Base-by-base conservation (phyloP, 768 basidiomycete species). In the Tricholoma flavovirens region DNA sequence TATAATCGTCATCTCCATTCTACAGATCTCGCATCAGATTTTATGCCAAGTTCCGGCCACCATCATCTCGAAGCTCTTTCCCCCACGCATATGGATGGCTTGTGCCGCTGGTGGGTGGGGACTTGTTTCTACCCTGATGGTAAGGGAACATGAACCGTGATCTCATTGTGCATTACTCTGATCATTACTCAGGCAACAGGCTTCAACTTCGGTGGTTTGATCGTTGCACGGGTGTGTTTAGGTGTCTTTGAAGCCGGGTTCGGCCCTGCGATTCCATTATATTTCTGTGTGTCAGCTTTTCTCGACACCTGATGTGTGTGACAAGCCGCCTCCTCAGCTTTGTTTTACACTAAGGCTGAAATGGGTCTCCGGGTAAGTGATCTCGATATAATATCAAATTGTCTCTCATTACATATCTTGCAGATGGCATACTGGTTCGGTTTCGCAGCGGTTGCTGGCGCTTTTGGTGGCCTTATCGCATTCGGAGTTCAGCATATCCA, bases 391-490 rank as follows among this genome's bases (percentile, higher is more conserved):
- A n/a, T 49, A 1, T 26, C 29, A 24, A 36, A 24, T 26, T 21
- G 12, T 49, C n/a, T 26, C 36, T 35, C 24, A 51, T 11, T 36
- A 14, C 48, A n/a, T 9, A 4, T 49, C 17, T 19, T 33, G 17
- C 54, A 79, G 72, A 79, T 87, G 79, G 88, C 87, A 1, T 82
- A 88, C 62, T 90, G 88, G 86, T 92, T 90, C 58, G 87, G 86
- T 8, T 92, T 90, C 64, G 88, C 90, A 4, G 88, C 90, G 2
- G 82, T 90, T 4, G 87, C 90, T 4, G 90, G 90, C 21, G 90
- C 90, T 5, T 92, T 92, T 57, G 88, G 89, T 12, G 90, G 90
- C n/a, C 71, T 91, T 45, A 81, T 93, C 40, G 89, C 90, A 3
- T 92, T 87, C 59, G 90, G 88, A 1, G 75, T 92, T 9, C 86